phyloP scores from a whole-genome alignment of 2,329 filamentous ascomycete genomes.

The Trichoderma sp. region DNA sequence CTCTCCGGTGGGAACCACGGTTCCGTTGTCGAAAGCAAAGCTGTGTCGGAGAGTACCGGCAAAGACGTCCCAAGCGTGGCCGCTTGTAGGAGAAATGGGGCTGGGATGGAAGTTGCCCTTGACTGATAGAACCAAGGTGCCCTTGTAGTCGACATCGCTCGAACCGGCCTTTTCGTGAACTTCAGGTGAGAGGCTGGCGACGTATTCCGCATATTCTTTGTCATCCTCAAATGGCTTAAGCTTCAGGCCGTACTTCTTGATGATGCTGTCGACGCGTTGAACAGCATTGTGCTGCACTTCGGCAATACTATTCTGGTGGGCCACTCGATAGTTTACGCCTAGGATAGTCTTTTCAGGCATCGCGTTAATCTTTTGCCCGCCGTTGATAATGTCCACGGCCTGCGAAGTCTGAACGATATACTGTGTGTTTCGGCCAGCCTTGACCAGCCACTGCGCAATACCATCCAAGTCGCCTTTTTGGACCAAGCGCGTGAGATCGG shows the following conservation, averaged over 20 bases:
- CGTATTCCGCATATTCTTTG: constrained; percentile 37
- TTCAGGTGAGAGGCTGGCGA: constrained; percentile 12
- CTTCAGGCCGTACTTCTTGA: constrained; percentile 59
- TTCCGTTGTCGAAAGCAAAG: constrained; percentile 50
- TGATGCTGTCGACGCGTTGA: constrained; percentile 52
- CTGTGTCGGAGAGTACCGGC: constrained; percentile 55
- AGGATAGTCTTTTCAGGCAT: constrained; percentile 63
- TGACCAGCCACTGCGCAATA: constrained; percentile 38
- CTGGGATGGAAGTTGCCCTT: constrained; percentile 52
- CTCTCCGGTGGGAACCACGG: constrained; percentile 56
- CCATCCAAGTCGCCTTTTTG: constrained; percentile 37
- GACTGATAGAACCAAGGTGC: constrained; percentile 46
- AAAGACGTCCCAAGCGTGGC: constrained; percentile 51
- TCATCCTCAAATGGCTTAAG: constrained; percentile 58
- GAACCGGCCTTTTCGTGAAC: not conserved
- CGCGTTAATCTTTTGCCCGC: constrained; percentile 69
- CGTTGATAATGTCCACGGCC: constrained; percentile 63
- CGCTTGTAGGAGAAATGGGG: constrained; percentile 59
- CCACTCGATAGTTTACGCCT: constrained; percentile 64
- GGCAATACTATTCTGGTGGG: constrained; percentile 56
- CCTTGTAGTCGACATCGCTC: constrained; percentile 37
- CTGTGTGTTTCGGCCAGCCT: constrained; percentile 35
- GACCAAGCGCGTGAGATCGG: constrained; percentile 45
- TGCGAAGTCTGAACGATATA: constrained; percentile 65
- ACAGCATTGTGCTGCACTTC: constrained; percentile 57